These are phyloP conservation scores for Niveomyces coronatus DNA, from an alignment of 2,329 filamentous ascomycete genomes.

Conservation along the genomic window DNA sequence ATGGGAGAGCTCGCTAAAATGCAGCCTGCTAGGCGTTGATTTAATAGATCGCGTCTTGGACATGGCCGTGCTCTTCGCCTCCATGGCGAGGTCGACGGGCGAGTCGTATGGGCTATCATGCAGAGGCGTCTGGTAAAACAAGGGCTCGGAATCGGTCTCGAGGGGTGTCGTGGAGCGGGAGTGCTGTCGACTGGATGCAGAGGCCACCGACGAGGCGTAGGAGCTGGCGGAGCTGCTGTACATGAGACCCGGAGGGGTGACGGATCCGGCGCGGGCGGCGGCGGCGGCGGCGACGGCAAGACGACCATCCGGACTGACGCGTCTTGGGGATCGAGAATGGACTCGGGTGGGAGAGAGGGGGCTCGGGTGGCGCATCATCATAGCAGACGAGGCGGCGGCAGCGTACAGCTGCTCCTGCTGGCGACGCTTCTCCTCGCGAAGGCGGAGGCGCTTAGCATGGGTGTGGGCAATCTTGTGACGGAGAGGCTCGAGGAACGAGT, in stretches of 20 bases:
- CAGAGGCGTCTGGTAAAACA: slow-evolving; percentile 27
- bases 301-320: slow-evolving; percentile 28
- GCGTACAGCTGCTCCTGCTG: slow-evolving; percentile 27
- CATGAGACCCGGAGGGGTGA: slow-evolving; percentile 38
- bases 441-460: slow-evolving; percentile 39
- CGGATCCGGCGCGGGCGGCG: slow-evolving; percentile 26
- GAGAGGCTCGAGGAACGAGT: slow-evolving; percentile 80
- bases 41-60: slow-evolving; percentile 24
- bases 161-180: slow-evolving; percentile 44
- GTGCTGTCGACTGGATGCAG: slow-evolving; percentile 33
- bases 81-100: slow-evolving; percentile 35
- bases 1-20: slow-evolving; percentile 45
- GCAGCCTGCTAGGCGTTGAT: slow-evolving; percentile 23
- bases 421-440: slow-evolving; percentile 35
- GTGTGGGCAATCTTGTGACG: slow-evolving; percentile 47
- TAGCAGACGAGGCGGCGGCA: slow-evolving; percentile 14
- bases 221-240: slow-evolving; percentile 40
- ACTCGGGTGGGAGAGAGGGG: slow-evolving; percentile 37
- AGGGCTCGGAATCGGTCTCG: slow-evolving; percentile 33
- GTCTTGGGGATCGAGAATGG: slow-evolving; percentile 30
- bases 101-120: slow-evolving; percentile 37
- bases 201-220: slow-evolving; percentile 37
- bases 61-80: slow-evolving; percentile 19
- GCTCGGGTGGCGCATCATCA: slow-evolving; percentile 29
- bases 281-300: slow-evolving; percentile 29